Evolutionary conservation across 306 rosid genomes (phyloP).

Genomic region (Pterocarpus macrocarpus): DNA sequence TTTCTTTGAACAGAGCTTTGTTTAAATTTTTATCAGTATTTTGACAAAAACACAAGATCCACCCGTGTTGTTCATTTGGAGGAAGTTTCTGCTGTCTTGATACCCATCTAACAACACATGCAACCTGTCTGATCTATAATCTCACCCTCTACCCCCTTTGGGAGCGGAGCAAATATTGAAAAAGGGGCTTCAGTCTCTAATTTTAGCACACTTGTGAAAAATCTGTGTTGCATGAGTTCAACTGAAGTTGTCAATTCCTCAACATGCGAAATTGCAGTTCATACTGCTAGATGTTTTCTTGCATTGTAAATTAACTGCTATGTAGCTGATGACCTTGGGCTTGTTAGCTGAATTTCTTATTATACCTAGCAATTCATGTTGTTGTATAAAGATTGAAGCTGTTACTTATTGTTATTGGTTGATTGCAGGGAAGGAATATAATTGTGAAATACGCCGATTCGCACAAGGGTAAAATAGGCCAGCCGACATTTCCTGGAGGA

Average conservation of each 20-base stretch:
- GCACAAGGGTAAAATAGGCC: constrained; percentile 68
- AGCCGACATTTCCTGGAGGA: constrained; percentile 55
- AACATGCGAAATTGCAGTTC: neutral
- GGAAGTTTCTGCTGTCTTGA: constrained; percentile 14
- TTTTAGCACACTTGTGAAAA: neutral
- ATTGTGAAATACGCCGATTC: constrained; percentile 80
- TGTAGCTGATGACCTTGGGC: neutral
- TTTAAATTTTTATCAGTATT: neutral
- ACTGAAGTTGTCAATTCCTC: constrained; percentile 9
- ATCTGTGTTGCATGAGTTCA: constrained; percentile 10
- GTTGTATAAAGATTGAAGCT: constrained; percentile 4
- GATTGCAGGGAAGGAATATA: constrained; percentile 75
- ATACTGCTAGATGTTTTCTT: constrained; percentile 9
- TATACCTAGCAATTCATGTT: constrained; percentile 1
- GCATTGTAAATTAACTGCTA: neutral
- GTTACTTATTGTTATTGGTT: constrained; percentile 32
- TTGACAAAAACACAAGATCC: constrained; percentile 3
- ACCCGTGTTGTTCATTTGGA: neutral
- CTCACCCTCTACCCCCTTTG: neutral
- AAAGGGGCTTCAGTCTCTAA: neutral
- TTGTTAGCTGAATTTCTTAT: constrained; percentile 34
- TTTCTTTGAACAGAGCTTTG: neutral
- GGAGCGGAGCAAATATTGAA: neutral
- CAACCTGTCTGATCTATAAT: neutral
- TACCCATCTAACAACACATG: neutral